Evolutionary conservation across 768 basidiomycete species (phyloP).

Genomic region (Tephrocybe sp.): DNA sequence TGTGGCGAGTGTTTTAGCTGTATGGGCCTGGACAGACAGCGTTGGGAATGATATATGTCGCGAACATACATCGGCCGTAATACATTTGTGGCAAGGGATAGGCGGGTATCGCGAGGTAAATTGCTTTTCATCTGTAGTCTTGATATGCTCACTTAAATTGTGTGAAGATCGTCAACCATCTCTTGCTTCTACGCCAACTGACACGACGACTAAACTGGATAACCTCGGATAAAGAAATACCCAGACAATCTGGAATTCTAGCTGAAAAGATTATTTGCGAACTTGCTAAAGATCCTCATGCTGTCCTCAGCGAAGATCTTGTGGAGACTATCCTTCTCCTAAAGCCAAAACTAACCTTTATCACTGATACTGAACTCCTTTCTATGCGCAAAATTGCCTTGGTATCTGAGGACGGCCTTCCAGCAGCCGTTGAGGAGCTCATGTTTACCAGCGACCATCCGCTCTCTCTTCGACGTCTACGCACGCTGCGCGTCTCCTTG

Average conservation of each 20-base stretch:
- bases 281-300: conserved; percentile 56
- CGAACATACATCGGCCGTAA: conserved; percentile 58
- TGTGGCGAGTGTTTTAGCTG: conserved; percentile 61
- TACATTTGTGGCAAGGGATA: conserved; percentile 63
- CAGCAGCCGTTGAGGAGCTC: conserved; percentile 63
- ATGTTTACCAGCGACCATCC: conserved; percentile 46
- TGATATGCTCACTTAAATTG: conserved; percentile 9
- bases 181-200: conserved; percentile 70
- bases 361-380: conserved; percentile 57
- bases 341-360: conserved; percentile 55
- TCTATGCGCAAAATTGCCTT: conserved; percentile 59
- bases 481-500: conserved; percentile 61
- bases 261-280: conserved; percentile 68
- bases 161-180: conserved; percentile 66
- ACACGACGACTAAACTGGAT: conserved; percentile 72
- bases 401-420: conserved; percentile 67
- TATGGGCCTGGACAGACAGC: conserved; percentile 81
- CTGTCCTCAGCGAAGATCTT: conserved; percentile 58
- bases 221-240: conserved; percentile 58
- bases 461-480: conserved; percentile 48
- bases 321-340: conserved; percentile 58
- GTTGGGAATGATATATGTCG: conserved; percentile 62
- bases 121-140: background rate
- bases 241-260: conserved; percentile 59
- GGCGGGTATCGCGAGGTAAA: conserved; percentile 74